A percentile compares a stretch with the other conserved stretches of the same genome.
Conservation (phyloP, 176 grass and related monocot genomes). For the Ensete ventricosum region DNA sequence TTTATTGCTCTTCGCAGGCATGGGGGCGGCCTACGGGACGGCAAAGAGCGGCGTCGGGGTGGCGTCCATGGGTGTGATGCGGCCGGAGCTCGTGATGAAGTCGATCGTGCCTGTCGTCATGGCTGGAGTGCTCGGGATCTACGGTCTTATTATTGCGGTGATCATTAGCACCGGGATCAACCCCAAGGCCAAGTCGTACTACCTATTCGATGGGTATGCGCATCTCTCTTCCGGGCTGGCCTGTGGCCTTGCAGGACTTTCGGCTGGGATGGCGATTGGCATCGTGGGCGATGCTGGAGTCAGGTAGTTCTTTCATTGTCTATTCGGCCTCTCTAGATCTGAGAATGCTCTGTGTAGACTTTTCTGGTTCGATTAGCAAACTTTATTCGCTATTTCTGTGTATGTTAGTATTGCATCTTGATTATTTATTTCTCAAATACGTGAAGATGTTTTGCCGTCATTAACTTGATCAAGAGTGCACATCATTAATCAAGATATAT, state of each 20-base stretch:
- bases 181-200: constrained; percentile 19
- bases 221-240: constrained; percentile 6
- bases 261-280: constrained; percentile 19
- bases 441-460: neutral
- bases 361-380: neutral
- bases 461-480: neutral
- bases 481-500: neutral
- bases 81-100: constrained; percentile 20
- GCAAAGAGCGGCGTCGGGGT: constrained; percentile 15
- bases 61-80: constrained; percentile 18
- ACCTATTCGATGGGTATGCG: constrained; percentile 9
- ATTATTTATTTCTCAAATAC: neutral
- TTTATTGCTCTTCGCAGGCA: neutral
- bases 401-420: neutral
- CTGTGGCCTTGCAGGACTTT: constrained; percentile 13
- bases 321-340: neutral
- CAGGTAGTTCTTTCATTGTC: constrained; percentile 1
- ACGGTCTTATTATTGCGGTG: constrained; percentile 13
- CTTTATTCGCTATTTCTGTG: no score
- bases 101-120: constrained; percentile 19
- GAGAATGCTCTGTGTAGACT: neutral
- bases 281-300: constrained; percentile 17
- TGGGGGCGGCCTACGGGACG: constrained; percentile 17
- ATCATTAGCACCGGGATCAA: constrained; percentile 20
- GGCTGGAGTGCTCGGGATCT: constrained; percentile 17